Evolutionary conservation across 2,329 filamentous ascomycete genomes (phyloP).

Genomic region (Penicillium psychrosexuale): DNA sequence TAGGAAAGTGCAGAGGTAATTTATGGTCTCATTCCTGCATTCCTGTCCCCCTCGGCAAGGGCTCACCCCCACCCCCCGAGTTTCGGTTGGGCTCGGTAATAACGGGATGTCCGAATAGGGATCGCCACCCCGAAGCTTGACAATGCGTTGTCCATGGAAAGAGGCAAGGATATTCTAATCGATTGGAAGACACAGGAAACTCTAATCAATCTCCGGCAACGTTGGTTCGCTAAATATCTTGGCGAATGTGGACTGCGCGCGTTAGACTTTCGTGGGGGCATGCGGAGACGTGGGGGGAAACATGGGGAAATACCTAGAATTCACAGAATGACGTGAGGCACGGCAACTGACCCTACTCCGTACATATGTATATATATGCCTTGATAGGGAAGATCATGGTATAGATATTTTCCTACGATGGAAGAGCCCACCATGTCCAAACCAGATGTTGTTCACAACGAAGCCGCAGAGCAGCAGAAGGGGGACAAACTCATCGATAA

Average conservation of each 20-base stretch:
- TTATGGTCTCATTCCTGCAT: background rate
- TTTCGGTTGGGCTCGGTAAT: constrained; percentile 5
- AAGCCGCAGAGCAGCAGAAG: constrained; percentile 13
- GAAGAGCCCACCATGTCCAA: constrained; percentile 17
- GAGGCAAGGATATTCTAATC: background rate
- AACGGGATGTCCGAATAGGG: background rate
- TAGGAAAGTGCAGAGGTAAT: background rate
- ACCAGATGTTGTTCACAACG: constrained; percentile 19
- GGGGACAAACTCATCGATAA: constrained; percentile 12
- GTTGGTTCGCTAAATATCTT: background rate
- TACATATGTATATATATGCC: background rate
- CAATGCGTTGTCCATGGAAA: background rate
- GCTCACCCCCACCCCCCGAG: constrained; percentile 5
- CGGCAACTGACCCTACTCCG: too few species aligned
- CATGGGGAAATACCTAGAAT: background rate
- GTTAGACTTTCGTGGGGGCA: background rate
- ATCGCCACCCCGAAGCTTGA: background rate
- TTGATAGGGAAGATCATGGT: background rate
- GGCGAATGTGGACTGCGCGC: background rate
- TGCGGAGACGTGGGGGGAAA: constrained; percentile 5
- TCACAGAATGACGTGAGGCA: background rate
- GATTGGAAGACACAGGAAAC: background rate
- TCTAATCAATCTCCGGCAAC: background rate
- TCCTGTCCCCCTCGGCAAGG: background rate
- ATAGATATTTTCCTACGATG: constrained; percentile 4